Conservation (phyloP, 78 protist species). For the Capsaspora owczarzaki region DNA sequence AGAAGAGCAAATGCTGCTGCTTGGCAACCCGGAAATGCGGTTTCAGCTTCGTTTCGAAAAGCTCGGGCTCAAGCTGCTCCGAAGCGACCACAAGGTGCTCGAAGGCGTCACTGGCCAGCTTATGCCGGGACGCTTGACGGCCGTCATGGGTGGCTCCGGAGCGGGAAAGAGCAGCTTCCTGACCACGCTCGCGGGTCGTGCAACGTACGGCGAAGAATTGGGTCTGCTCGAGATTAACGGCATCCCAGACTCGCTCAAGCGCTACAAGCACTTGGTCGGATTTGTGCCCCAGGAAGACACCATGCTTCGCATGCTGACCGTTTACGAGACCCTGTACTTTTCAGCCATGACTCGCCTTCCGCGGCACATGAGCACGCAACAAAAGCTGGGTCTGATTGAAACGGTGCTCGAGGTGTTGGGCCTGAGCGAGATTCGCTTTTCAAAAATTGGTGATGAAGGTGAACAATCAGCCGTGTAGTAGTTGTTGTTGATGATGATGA, state of each 20-base stretch:
- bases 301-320: constrained; percentile 30
- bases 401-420: constrained; percentile 1
- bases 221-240: constrained; percentile 14
- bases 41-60: constrained; percentile 19
- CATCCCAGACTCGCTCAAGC: constrained; percentile 6
- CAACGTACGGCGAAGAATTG: background rate
- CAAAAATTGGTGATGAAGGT: constrained; percentile 7
- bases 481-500: no score
- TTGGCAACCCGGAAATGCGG: no score
- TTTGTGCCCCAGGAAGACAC: constrained; percentile 39
- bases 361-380: background rate
- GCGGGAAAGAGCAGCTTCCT: constrained; percentile 23
- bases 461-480: no score
- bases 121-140: constrained; percentile 4
- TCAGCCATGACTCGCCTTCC: constrained; percentile 8
- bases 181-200: constrained; percentile 15
- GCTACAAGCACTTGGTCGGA: constrained; percentile 9
- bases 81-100: constrained; percentile 5
- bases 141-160: constrained; percentile 19
- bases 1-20: no score
- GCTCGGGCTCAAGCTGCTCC: constrained; percentile 18
- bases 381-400: background rate
- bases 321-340: background rate
- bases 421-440: background rate
- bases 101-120: constrained; percentile 16